Evolutionary conservation across 106 monocot genomes (phyloP).

Genomic region (Dioscorea zingiberensis): DNA sequence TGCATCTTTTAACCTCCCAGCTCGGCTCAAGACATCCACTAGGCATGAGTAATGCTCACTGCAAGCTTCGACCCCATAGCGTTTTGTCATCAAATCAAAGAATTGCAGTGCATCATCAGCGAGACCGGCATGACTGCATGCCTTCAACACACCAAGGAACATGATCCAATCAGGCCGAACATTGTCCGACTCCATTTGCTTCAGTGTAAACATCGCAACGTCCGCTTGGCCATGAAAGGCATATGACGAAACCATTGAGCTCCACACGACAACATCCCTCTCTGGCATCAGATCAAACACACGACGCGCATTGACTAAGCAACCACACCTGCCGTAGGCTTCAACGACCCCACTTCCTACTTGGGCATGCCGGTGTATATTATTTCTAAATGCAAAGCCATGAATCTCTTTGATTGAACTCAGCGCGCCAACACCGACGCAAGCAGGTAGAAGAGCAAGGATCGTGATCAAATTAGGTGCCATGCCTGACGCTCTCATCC

Average conservation of each 20-base stretch:
- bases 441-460: conserved; percentile 54
- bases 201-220: conserved; percentile 34
- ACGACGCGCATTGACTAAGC: conserved; percentile 21
- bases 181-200: conserved; percentile 32
- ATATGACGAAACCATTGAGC: conserved; percentile 64
- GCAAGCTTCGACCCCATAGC: conserved; percentile 29
- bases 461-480: conserved; percentile 44
- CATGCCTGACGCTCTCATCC: conserved; percentile 40
- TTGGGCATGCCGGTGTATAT: conserved; percentile 17
- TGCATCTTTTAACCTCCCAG: conserved; percentile 61
- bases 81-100: conserved; percentile 36
- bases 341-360: conserved; percentile 59
- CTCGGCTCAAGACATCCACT: conserved; percentile 75
- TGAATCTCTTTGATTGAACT: conserved; percentile 56
- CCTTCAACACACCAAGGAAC: conserved; percentile 64
- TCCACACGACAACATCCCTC: conserved; percentile 77
- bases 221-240: conserved; percentile 54
- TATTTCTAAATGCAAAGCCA: conserved; percentile 31
- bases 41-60: conserved; percentile 70
- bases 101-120: conserved; percentile 55
- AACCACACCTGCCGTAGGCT: conserved; percentile 66
- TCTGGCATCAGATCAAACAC: conserved; percentile 31
- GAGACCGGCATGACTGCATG: conserved; percentile 67
- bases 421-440: conserved; percentile 20
- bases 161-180: conserved; percentile 52